These are phyloP conservation scores for Lathyrus oleraceus DNA, from an alignment of 306 rosid genomes.

Conservation along the genomic window DNA sequence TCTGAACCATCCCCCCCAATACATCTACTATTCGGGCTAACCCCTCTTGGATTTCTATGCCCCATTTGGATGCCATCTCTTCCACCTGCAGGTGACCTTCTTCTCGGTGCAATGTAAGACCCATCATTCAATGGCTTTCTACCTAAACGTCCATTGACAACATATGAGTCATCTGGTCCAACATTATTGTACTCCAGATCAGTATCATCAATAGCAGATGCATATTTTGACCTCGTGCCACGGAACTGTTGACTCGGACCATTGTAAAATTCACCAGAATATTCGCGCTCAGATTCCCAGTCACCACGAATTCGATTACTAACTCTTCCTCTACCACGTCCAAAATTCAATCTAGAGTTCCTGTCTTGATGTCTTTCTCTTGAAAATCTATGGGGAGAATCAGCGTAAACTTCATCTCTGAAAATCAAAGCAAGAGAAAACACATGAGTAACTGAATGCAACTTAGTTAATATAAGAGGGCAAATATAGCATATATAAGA, in stretches of 20 bases:
- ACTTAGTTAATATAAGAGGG: background rate
- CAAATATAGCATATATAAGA: background rate
- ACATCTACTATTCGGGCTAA: slow-evolving; percentile 72
- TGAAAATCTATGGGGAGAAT: slow-evolving; percentile 55
- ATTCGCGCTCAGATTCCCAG: slow-evolving; percentile 68
- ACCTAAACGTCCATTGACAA: slow-evolving; percentile 62
- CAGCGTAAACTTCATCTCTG: slow-evolving; percentile 70
- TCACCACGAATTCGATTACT: slow-evolving; percentile 49
- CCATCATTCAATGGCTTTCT: slow-evolving; percentile 67
- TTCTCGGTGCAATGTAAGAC: slow-evolving; percentile 59
- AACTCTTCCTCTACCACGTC: slow-evolving; percentile 71
- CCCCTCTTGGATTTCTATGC: slow-evolving; percentile 59
- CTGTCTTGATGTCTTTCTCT: slow-evolving; percentile 77
- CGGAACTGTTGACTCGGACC: slow-evolving; percentile 68
- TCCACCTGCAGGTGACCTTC: slow-evolving; percentile 70
- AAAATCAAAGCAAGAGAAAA: slow-evolving; percentile 36
- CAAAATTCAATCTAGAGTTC: slow-evolving; percentile 62
- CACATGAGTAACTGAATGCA: slow-evolving; percentile 17
- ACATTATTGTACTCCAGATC: slow-evolving; percentile 62
- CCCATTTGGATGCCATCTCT: slow-evolving; percentile 60
- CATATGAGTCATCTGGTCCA: slow-evolving; percentile 58
- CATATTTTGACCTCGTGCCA: slow-evolving; percentile 65
- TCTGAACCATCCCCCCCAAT: slow-evolving; percentile 60
- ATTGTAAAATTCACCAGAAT: slow-evolving; percentile 58
- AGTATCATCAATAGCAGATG: slow-evolving; percentile 48